A percentile compares a stretch with the other conserved stretches of the same genome.
Evolutionary conservation across 2,329 filamentous ascomycete genomes (phyloP).

Genomic region (Penicillium janthinellum): DNA sequence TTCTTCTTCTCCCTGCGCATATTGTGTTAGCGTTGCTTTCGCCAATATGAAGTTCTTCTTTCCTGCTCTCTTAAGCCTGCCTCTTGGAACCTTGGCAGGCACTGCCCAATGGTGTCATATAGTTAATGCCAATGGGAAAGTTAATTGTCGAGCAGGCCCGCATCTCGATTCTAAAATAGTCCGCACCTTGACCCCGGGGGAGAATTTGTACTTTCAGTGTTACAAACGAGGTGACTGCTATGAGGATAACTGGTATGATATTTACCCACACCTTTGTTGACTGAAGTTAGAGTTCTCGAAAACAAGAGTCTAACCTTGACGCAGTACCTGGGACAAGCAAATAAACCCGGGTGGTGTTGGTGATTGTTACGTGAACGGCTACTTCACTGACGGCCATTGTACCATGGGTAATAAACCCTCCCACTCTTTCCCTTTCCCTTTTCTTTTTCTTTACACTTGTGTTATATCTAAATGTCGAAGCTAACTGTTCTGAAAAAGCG

Average conservation of each 20-base stretch:
- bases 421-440: not conserved
- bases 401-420: conserved; percentile 1
- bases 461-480: not conserved
- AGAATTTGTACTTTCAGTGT: not conserved
- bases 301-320: not conserved
- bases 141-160: not conserved
- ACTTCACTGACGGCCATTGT: not conserved
- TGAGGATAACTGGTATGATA: not conserved
- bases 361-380: not conserved
- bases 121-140: not conserved
- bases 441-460: not conserved
- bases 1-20: not conserved
- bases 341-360: not conserved
- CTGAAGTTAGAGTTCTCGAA: not conserved
- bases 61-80: not conserved
- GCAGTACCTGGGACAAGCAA: not conserved
- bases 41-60: not conserved
- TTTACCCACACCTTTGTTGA: not conserved
- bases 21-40: not conserved
- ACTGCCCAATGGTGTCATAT: not conserved
- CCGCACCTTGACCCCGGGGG: not conserved
- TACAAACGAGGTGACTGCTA: not conserved
- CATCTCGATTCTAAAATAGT: not conserved
- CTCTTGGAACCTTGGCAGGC: not conserved
- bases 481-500: not conserved